phyloP scores from a whole-genome alignment of 106 monocot species.

The Acanthochlamys bracteata region DNA sequence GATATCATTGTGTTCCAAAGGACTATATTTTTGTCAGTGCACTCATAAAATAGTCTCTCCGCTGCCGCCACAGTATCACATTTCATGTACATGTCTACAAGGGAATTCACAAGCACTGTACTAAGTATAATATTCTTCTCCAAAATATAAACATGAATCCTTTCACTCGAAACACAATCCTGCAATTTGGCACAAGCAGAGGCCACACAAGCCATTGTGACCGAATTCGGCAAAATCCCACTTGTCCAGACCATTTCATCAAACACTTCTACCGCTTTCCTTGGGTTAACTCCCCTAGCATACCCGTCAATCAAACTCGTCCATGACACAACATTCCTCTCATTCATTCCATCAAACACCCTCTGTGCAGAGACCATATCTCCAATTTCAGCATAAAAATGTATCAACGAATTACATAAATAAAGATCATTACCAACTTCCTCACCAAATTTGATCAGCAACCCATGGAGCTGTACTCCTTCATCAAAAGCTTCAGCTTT shows the following conservation, averaged over 20 bases:
- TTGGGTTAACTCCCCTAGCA: constrained; percentile 11
- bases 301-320: constrained; percentile 39
- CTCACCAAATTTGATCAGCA: constrained; percentile 3
- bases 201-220: constrained; percentile 31
- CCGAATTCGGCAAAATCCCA: constrained; percentile 12
- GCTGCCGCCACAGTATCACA: constrained; percentile 19
- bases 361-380: constrained; percentile 16
- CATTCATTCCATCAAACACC: constrained; percentile 31
- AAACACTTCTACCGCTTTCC: constrained; percentile 22
- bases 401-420: constrained; percentile 3
- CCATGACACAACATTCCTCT: constrained; percentile 47
- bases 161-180: constrained; percentile 19
- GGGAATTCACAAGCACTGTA: constrained; percentile 15
- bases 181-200: constrained; percentile 30
- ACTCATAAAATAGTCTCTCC: constrained; percentile 17
- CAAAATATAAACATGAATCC: constrained; percentile 13
- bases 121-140: constrained; percentile 21
- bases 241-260: constrained; percentile 18
- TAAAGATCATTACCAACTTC: constrained; percentile 8
- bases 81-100: constrained; percentile 40
- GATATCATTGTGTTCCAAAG: constrained; percentile 39
- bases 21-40: constrained; percentile 18
- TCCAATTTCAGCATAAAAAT: constrained; percentile 10
- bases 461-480: constrained; percentile 8
- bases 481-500: neutral